Base-by-base conservation (phyloP, 2,329 filamentous ascomycete genomes). In the Akanthomyces muscarius region DNA sequence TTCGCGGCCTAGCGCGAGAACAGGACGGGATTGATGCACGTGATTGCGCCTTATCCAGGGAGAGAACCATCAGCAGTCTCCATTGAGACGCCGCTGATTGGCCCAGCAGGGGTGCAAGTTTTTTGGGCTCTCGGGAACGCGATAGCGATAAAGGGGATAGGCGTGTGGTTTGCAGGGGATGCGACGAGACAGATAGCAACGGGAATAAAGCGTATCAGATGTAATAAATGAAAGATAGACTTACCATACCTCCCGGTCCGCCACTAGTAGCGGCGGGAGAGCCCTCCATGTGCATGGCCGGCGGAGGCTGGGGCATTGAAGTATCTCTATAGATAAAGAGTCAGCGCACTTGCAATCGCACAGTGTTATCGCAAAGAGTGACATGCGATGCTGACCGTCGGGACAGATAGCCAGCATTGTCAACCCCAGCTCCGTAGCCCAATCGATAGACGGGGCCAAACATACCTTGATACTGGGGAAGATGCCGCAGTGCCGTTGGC, bases 381-480 rank as follows among this genome's bases (percentile, higher is more conserved):
- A 75, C 42, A 61, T 55, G 51, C 48, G 36, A 50, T 14, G n/a
- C 13, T 6, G 38, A 30, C 38, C 6, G 36, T 18, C 47, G 14
- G 30, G 7, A 42, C 5, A 36, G 56, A 30, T 42, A 23, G 23
- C 33, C 42, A 25, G 21, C 13, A 30, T 48, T 4, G 1, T 14
- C 30, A 48, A 48, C 23, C 44, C n/a, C 30, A 36, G 13, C 4
- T 47, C 30, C 55, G 8, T 58, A 4, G 21, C 30, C n/a, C 11
- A 25, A 36, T 10, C 6, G 8, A 28, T 21, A 10, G 33, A 16
- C 11, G 14, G 36, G 18, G 56, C 21, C 30, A n/a, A 41, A 59
- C 80, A 72, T 74, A 83, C 81, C 79, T 80, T 66, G 77, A 66
- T 66, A 81, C 81, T 50, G 79, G 77, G 60, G 80, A 76, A 67